Conservation (phyloP, 768 basidiomycete species). For the Aureoboletus auriporus region DNA sequence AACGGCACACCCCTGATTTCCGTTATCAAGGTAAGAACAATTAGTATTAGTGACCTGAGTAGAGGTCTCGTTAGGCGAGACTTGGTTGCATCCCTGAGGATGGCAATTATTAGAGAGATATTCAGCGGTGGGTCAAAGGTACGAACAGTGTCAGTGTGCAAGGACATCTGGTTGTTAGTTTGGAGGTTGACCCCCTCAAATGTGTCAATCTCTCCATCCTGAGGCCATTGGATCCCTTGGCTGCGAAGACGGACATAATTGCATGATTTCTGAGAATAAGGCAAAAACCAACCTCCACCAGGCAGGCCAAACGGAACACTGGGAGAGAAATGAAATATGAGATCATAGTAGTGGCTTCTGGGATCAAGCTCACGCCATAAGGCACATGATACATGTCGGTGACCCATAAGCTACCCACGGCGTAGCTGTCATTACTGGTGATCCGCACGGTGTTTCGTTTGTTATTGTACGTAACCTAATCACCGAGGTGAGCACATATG, state of each 20-base stretch:
- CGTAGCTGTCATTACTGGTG: conserved; percentile 49
- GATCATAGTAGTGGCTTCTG: background rate
- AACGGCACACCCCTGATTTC: conserved; percentile 64
- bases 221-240: conserved; percentile 57
- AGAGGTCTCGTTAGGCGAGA: conserved; percentile 46
- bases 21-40: conserved; percentile 52
- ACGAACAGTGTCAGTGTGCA: conserved; percentile 60
- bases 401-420: conserved; percentile 60
- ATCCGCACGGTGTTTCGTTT: conserved; percentile 72
- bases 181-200: conserved; percentile 77
- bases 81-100: conserved; percentile 48
- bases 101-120: background rate
- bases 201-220: conserved; percentile 72
- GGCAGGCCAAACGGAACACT: conserved; percentile 75
- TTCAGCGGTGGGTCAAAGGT: background rate
- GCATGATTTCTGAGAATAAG: background rate
- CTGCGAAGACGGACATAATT: conserved; percentile 19
- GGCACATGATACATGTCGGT: conserved; percentile 64
- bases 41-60: conserved; percentile 53
- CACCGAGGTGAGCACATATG: background rate
- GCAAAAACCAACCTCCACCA: conserved; percentile 39
- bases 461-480: conserved; percentile 36
- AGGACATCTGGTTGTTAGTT: conserved; percentile 62
- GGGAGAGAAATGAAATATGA: background rate
- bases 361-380: conserved; percentile 45